These are phyloP conservation scores for Alternaria atra DNA, from an alignment of 2,329 filamentous ascomycete species.

Conservation along the genomic window DNA sequence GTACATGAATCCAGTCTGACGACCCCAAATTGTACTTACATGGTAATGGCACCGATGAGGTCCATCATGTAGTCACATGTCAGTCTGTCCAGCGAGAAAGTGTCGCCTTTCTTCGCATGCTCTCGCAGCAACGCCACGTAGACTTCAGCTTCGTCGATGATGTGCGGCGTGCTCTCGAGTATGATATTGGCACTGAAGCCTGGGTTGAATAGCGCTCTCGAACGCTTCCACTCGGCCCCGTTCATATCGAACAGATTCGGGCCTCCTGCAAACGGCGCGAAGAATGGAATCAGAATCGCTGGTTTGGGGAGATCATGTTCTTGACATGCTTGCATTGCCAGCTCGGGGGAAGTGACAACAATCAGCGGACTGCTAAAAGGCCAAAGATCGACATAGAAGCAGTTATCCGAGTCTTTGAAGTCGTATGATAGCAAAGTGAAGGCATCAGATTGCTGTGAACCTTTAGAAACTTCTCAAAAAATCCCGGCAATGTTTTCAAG, in stretches of 20 bases:
- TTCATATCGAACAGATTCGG: constrained; percentile 26
- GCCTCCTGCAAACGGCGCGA: constrained; percentile 26
- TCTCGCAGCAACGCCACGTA: constrained; percentile 8
- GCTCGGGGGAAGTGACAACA: constrained; percentile 18
- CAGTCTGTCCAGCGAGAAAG: constrained; percentile 8
- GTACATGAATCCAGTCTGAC: too few relatives aligned
- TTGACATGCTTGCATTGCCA: constrained; percentile 10
- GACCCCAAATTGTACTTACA: background rate
- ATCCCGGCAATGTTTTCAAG: constrained; percentile 2
- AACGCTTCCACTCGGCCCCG: constrained; percentile 39
- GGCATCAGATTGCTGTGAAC: constrained; percentile 14
- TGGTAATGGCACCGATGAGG: background rate
- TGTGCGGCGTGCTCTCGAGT: constrained; percentile 38
- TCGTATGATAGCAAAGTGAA: constrained; percentile 14
- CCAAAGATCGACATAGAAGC: constrained; percentile 29
- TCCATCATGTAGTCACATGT: constrained; percentile 17
- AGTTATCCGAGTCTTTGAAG: constrained; percentile 9
- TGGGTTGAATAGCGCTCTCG: constrained; percentile 28
- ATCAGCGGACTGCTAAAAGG: constrained; percentile 24
- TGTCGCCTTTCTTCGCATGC: constrained; percentile 6
- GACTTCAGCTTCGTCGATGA: constrained; percentile 7
- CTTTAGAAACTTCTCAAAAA: constrained; percentile 16
- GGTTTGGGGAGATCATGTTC: constrained; percentile 19
- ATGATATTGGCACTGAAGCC: constrained; percentile 54
- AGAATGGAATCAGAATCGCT: constrained; percentile 7